These are phyloP conservation scores for thale cress (Arabidopsis thaliana) DNA, from an alignment of 345 rosid genomes.

Conservation along the genomic window TAIR10.1 NC_003074.8:5007501-5008000, in stretches of 20 bases:
- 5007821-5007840: background rate
- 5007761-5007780: conserved; percentile 37
- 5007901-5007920: background rate
- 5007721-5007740: background rate
- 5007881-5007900: background rate
- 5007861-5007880: conserved; percentile 1
- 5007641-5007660: conserved; percentile 62
- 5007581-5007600: conserved; percentile 68
- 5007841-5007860: conserved; percentile 4
- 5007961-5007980: background rate
- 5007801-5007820: conserved; percentile 19
- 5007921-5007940: background rate
- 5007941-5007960: conserved; percentile 26
- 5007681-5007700: conserved; percentile 17
- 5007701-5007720: background rate
- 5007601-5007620: conserved; percentile 73
- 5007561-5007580: conserved; percentile 60
- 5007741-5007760: conserved; percentile 2
- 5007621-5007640: conserved; percentile 77
- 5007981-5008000: conserved; percentile 14
- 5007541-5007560: conserved; percentile 68
- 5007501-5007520: conserved; percentile 55
- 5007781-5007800: conserved; percentile 40
- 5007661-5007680: conserved; percentile 50
- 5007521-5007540: conserved; percentile 60